Percentiles rank a stretch among this genome's conserved stretches.
phyloP scores from a whole-genome alignment of 306 rosid species.

The Argentina anserina region DNA sequence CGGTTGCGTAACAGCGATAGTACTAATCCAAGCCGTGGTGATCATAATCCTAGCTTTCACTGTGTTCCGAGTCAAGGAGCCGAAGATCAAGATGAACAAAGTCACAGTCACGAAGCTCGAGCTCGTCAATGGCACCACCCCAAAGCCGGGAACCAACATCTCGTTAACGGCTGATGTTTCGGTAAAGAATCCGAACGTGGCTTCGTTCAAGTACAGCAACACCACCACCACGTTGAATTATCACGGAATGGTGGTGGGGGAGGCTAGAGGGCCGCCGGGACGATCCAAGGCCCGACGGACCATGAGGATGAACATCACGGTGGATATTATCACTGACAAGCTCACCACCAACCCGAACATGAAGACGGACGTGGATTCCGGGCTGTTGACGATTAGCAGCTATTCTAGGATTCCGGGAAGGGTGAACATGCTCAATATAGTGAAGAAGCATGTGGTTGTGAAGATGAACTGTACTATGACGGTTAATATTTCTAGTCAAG shows the following conservation, averaged over 20 bases:
- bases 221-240: conserved; percentile 51
- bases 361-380: conserved; percentile 25
- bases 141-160: conserved; percentile 42
- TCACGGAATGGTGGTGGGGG: conserved; percentile 40
- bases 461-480: conserved; percentile 50
- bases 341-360: conserved; percentile 33
- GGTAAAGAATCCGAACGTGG: conserved; percentile 52
- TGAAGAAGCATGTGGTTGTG: conserved; percentile 53
- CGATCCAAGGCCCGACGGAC: conserved; percentile 44
- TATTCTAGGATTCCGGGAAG: conserved; percentile 58
- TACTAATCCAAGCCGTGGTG: conserved; percentile 23
- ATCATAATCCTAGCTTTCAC: conserved; percentile 43
- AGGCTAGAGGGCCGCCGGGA: conserved; percentile 54
- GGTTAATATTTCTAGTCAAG: conserved; percentile 38
- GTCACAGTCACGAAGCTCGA: conserved; percentile 33
- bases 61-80: conserved; percentile 48
- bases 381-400: conserved; percentile 39
- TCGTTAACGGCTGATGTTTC: conserved; percentile 51
- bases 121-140: conserved; percentile 27
- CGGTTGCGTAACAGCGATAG: conserved; percentile 11
- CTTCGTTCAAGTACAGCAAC: conserved; percentile 52
- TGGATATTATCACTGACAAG: conserved; percentile 32
- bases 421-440: conserved; percentile 42
- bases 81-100: conserved; percentile 44
- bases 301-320: conserved; percentile 45